phyloP scores from a whole-genome alignment of 352 stramenopile species.

The Phytophthora sp. region DNA sequence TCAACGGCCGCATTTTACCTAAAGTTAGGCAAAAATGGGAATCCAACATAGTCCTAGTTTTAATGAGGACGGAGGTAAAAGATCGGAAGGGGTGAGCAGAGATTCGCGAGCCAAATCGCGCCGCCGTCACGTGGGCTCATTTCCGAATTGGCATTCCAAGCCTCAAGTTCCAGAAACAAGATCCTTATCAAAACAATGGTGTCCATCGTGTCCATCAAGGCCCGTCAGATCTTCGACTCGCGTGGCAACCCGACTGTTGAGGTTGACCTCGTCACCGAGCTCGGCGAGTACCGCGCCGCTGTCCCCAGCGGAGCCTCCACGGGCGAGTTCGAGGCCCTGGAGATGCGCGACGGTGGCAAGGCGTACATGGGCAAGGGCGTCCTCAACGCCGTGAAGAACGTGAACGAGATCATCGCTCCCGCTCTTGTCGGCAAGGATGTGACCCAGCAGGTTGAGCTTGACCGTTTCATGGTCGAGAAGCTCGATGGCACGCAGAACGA shows the following conservation, averaged over 20 bases:
- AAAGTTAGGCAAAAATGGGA: slow-evolving; percentile 5
- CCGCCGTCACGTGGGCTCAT: slow-evolving; percentile 11
- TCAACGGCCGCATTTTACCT: slow-evolving; percentile 5
- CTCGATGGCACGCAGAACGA: slow-evolving; percentile 98
- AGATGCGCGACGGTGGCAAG: slow-evolving; percentile 97
- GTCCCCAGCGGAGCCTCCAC: slow-evolving; percentile 97
- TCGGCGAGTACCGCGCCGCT: slow-evolving; percentile 93
- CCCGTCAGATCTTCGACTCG: slow-evolving; percentile 98
- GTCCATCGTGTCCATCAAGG: slow-evolving; percentile 90
- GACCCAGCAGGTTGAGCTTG: slow-evolving; percentile 94
- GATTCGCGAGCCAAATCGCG: not conserved
- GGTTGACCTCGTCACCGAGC: slow-evolving; percentile 95
- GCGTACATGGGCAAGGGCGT: slow-evolving; percentile 99
- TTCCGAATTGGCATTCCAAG: slow-evolving; percentile 33
- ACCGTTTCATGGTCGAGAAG: slow-evolving; percentile 96
- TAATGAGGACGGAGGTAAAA: slow-evolving; percentile 15
- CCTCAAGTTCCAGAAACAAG: no score
- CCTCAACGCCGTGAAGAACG: slow-evolving; percentile 97
- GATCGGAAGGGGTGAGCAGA: slow-evolving; percentile 16
- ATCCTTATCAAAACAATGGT: slow-evolving; percentile 47
- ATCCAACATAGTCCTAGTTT: slow-evolving; percentile 4
- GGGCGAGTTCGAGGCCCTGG: slow-evolving; percentile 96
- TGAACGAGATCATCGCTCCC: slow-evolving; percentile 97
- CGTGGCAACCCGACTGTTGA: slow-evolving; percentile 99
- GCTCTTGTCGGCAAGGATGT: slow-evolving; percentile 97